Percentiles rank a stretch among this genome's conserved stretches.
phyloP scores from a whole-genome alignment of 148 eudicot species.

The Arbutus unedo region DNA sequence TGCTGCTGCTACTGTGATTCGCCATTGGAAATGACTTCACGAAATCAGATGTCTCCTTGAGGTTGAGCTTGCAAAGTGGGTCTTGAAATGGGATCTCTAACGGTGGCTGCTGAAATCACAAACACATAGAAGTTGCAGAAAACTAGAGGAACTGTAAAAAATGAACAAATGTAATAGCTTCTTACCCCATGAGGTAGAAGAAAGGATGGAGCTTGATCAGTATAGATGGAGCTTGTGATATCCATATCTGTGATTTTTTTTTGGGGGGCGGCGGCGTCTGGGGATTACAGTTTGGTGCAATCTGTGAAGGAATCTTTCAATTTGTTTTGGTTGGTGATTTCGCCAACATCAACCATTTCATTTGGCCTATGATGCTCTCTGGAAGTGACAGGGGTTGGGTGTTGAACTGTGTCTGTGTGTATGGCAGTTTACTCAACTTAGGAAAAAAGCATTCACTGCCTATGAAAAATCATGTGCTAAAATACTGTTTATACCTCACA shows the following conservation, averaged over 20 bases:
- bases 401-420: conserved; percentile 12
- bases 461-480: background rate
- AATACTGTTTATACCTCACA: background rate
- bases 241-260: conserved; percentile 24
- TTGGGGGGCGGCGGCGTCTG: too few relatives aligned
- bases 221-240: conserved; percentile 25
- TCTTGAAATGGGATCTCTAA: conserved; percentile 52
- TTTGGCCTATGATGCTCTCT: background rate
- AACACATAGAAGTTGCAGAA: background rate
- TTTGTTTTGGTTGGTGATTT: background rate
- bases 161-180: background rate
- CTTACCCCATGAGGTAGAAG: conserved; percentile 30
- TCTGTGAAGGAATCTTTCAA: background rate
- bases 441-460: conserved; percentile 3
- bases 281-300: background rate
- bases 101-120: conserved; percentile 26
- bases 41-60: conserved; percentile 66
- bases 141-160: background rate
- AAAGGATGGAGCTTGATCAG: conserved; percentile 23
- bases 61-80: conserved; percentile 64
- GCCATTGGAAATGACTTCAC: conserved; percentile 59
- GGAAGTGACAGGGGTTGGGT: conserved; percentile 13
- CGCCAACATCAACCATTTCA: conserved; percentile 1
- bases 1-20: conserved; percentile 3
- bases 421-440: conserved; percentile 17